Percentiles rank a stretch among this genome's conserved stretches.
phyloP scores from a whole-genome alignment of 2,329 filamentous ascomycete genomes.

The Phaeosphaeriaceae sp. region DNA sequence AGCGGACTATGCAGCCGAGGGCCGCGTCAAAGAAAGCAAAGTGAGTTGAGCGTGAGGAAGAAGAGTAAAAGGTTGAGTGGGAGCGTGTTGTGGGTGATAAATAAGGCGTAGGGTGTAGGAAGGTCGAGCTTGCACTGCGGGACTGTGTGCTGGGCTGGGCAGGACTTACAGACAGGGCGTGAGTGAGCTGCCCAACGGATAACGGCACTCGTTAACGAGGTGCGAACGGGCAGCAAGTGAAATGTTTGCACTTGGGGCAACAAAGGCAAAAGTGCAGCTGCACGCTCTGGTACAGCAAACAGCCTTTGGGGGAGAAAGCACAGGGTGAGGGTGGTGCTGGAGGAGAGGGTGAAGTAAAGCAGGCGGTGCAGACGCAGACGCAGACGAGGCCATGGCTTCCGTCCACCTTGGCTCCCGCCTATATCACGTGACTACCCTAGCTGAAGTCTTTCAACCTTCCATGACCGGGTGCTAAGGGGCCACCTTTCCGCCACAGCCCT shows the following conservation, averaged over 20 bases:
- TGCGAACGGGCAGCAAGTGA: constrained; percentile 15
- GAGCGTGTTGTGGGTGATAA: constrained; percentile 21
- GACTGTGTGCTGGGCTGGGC: constrained; percentile 34
- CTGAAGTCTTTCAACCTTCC: constrained; percentile 13
- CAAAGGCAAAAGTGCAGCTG: constrained; percentile 33
- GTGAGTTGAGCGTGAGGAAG: constrained; percentile 23
- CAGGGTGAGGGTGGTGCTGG: constrained; percentile 31
- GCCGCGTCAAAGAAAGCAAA: constrained; percentile 24
- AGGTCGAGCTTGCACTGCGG: constrained; percentile 22
- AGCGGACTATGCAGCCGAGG: constrained; percentile 41
- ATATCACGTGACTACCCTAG: constrained; percentile 22
- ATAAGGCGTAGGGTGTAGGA: constrained; percentile 21
- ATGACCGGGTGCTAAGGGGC: no score
- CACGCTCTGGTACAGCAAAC: constrained; percentile 37
- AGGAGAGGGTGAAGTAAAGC: constrained; percentile 27
- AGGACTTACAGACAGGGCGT: constrained; percentile 44
- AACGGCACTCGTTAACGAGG: constrained; percentile 27
- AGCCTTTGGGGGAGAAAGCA: constrained; percentile 32
- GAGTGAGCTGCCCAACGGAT: constrained; percentile 46
- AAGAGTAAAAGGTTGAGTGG: constrained; percentile 16
- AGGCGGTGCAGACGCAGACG: constrained; percentile 12
- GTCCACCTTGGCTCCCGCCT: constrained; percentile 19
- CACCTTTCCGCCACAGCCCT: constrained; percentile 5
- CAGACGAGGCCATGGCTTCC: constrained; percentile 20
- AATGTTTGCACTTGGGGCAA: constrained; percentile 22